Conservation (phyloP, 768 basidiomycete species). For the Rhizopogon vulgaris region DNA sequence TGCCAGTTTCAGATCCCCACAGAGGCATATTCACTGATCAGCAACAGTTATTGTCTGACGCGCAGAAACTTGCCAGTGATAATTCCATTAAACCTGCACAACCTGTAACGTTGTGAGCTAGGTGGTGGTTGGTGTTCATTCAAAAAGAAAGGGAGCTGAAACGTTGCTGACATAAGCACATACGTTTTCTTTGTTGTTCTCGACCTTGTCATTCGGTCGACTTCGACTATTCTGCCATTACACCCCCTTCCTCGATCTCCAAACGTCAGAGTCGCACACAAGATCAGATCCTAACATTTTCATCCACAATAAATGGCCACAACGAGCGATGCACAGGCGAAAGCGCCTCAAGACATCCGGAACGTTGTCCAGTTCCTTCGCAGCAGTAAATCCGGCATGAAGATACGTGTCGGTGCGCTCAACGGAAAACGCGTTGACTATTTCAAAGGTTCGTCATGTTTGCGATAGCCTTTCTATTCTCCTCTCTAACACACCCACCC, state of each 20-base stretch:
- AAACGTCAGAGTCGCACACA: background rate
- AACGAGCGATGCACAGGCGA: slow-evolving; percentile 63
- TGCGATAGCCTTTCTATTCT: no score
- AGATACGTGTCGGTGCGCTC: slow-evolving; percentile 82
- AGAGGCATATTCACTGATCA: no score
- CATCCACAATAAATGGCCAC: slow-evolving; percentile 25
- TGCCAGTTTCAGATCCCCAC: no score
- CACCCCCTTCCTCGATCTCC: background rate
- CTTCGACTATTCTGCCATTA: background rate
- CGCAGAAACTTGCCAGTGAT: no score
- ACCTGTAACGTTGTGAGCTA: no score
- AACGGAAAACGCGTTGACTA: slow-evolving; percentile 96
- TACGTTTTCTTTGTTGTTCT: background rate
- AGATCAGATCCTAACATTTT: background rate
- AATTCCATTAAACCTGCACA: no score
- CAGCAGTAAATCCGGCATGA: slow-evolving; percentile 80
- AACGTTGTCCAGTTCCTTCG: slow-evolving; percentile 85
- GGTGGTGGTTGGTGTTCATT: no score
- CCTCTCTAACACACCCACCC: background rate
- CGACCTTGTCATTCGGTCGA: no score
- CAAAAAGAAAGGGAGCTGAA: no score
- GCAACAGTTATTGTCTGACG: no score
- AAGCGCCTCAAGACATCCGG: slow-evolving; percentile 73
- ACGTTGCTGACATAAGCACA: background rate
- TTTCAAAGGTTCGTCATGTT: slow-evolving; percentile 78